These are phyloP conservation scores for Brasenia schreberi DNA, from an alignment of 164 flowering plant species.

Conservation along the genomic window DNA sequence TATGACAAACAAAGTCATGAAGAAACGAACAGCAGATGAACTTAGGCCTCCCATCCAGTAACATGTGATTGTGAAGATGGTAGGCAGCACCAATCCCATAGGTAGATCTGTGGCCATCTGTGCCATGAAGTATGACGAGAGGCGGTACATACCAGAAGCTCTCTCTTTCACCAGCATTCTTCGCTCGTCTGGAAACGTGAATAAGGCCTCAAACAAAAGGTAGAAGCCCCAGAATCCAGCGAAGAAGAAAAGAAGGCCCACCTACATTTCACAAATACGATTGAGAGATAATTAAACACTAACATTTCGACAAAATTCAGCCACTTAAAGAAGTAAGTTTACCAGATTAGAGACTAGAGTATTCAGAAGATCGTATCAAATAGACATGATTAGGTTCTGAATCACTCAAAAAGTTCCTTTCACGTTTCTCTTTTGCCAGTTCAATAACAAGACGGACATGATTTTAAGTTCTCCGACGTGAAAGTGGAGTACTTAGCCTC, in stretches of 20 bases:
- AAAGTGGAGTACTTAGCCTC: too few species aligned
- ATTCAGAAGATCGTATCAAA: background rate
- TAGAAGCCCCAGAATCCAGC: background rate
- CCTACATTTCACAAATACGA: background rate
- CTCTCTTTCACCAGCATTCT: conserved; percentile 5
- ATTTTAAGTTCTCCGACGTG: too few species aligned
- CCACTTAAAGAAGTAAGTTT: too few species aligned
- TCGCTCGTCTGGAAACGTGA: conserved; percentile 7
- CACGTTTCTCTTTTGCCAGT: background rate
- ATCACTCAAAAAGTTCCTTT: background rate
- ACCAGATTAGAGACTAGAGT: too few species aligned
- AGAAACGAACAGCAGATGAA: conserved; percentile 18
- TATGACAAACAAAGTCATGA: conserved; percentile 35
- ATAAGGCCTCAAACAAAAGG: conserved; percentile 5
- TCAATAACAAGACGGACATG: too few species aligned
- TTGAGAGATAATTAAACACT: background rate
- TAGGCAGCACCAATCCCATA: conserved; percentile 89
- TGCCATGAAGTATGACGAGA: conserved; percentile 3
- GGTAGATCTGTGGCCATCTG: conserved; percentile 6
- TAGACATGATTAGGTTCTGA: too few species aligned
- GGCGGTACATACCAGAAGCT: conserved; percentile 5
- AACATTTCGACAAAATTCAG: too few species aligned
- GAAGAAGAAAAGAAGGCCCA: background rate
- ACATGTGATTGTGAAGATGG: conserved; percentile 41
- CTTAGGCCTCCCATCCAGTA: conserved; percentile 77